Evolutionary conservation across 2,329 filamentous ascomycete genomes (phyloP).

Genomic region (Penicillium sp.): DNA sequence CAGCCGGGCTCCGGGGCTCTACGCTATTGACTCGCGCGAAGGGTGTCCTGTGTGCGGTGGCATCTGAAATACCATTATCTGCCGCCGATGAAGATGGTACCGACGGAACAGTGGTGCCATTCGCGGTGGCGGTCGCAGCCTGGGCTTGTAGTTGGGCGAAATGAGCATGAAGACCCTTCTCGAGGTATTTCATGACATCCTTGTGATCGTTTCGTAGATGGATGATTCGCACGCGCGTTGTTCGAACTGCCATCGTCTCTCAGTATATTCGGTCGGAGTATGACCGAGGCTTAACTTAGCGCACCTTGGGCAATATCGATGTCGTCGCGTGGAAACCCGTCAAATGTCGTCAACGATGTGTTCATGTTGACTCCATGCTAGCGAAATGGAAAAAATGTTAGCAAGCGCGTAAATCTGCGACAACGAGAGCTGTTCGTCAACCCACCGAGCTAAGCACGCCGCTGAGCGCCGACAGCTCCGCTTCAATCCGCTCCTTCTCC

Average conservation of each 20-base stretch:
- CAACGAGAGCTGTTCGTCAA: slow-evolving; percentile 8
- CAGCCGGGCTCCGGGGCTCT: slow-evolving; percentile 75
- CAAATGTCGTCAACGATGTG: slow-evolving; percentile 79
- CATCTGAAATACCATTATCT: slow-evolving; percentile 24
- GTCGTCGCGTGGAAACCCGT: slow-evolving; percentile 90
- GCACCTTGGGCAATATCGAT: slow-evolving; percentile 93
- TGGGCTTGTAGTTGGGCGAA: slow-evolving; percentile 71
- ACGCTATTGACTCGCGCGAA: slow-evolving; percentile 93
- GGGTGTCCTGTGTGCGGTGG: slow-evolving; percentile 56
- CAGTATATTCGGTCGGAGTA: slow-evolving; percentile 12
- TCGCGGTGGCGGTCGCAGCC: slow-evolving; percentile 33
- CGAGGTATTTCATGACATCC: slow-evolving; percentile 78
- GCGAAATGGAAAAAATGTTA: slow-evolving; percentile 4
- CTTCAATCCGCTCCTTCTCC: slow-evolving; percentile 82
- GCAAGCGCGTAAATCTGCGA: slow-evolving; percentile 17
- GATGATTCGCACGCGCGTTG: slow-evolving; percentile 88
- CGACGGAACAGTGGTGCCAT: slow-evolving; percentile 28
- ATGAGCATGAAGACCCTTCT: slow-evolving; percentile 83
- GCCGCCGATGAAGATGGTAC: slow-evolving; percentile 25
- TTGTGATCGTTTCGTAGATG: slow-evolving; percentile 92
- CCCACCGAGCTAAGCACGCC: slow-evolving; percentile 84
- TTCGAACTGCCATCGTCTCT: slow-evolving; percentile 66
- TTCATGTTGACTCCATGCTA: slow-evolving; percentile 94
- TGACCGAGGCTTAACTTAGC: slow-evolving; percentile 19
- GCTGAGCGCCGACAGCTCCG: slow-evolving; percentile 80